Conservation (phyloP, 352 stramenopile species). For the Pythium vanterpoolii region DNA sequence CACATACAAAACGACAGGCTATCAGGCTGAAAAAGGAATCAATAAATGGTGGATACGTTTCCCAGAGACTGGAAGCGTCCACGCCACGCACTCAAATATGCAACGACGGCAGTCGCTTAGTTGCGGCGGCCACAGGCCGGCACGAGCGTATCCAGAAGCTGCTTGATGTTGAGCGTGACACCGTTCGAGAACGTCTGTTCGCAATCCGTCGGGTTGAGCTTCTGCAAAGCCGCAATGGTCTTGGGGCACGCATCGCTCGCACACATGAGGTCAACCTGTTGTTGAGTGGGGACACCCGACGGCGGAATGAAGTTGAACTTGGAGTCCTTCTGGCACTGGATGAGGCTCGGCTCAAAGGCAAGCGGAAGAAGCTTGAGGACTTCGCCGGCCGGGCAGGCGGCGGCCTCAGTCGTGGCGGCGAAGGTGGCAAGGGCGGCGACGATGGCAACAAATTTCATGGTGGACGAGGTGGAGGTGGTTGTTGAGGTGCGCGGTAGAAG, state of each 20-base stretch:
- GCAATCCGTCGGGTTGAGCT: conserved; percentile 38
- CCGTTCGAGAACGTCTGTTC: conserved; percentile 34
- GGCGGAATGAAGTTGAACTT: conserved; percentile 16
- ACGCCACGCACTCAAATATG: too few species aligned
- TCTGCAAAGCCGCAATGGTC: conserved; percentile 30
- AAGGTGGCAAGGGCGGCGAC: too few species aligned
- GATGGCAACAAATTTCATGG: too few species aligned
- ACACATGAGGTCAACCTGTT: conserved; percentile 11
- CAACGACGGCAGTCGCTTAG: too few species aligned
- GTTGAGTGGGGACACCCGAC: neutral
- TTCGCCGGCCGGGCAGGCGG: neutral
- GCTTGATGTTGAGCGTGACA: conserved; percentile 42
- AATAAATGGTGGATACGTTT: too few species aligned
- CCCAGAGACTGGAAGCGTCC: too few species aligned
- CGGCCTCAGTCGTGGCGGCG: conserved; percentile 1
- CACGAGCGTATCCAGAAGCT: conserved; percentile 37
- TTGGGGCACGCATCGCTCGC: neutral
- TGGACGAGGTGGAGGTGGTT: too few species aligned
- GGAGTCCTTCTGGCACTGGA: conserved; percentile 7
- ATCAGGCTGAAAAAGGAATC: too few species aligned
- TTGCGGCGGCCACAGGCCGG: conserved; percentile 33
- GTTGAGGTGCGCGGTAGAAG: too few species aligned
- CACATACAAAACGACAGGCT: too few species aligned
- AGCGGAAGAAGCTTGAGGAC: neutral
- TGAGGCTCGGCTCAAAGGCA: neutral